Percentiles rank a stretch among this genome's conserved stretches.
phyloP scores from a whole-genome alignment of 2,329 filamentous ascomycete genomes.

The Lecanicillium sp. region DNA sequence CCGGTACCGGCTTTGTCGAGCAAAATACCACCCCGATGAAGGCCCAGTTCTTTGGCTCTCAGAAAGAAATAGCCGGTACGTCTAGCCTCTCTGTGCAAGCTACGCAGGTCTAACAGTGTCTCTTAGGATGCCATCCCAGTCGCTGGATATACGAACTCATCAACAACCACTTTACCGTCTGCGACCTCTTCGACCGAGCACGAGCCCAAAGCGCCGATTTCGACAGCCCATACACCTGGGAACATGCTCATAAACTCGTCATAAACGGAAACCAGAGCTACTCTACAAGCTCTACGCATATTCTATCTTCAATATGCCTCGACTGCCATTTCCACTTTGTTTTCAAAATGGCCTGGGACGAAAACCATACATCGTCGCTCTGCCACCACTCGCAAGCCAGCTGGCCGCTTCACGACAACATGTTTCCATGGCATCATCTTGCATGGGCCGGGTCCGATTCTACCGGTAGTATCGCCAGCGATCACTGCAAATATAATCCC shows the following conservation, averaged over 20 bases:
- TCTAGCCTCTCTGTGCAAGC: constrained; percentile 14
- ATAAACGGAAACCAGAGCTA: constrained; percentile 36
- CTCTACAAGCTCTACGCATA: constrained; percentile 19
- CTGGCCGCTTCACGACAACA: constrained; percentile 30
- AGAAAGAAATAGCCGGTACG: constrained; percentile 24
- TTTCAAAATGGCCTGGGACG: constrained; percentile 31
- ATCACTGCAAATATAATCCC: constrained; percentile 33
- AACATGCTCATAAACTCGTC: constrained; percentile 31
- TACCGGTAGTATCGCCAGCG: constrained; percentile 19
- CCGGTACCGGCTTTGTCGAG: constrained; percentile 22
- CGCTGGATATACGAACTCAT: constrained; percentile 37
- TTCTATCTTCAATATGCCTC: constrained; percentile 34
- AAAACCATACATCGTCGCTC: constrained; percentile 21
- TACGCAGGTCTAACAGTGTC: not conserved
- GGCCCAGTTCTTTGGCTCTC: constrained; percentile 20
- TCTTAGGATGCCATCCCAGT: constrained; percentile 27
- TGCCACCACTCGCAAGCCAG: constrained; percentile 27
- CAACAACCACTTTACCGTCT: constrained; percentile 31
- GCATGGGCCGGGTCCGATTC: constrained; percentile 29
- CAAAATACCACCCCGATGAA: constrained; percentile 30
- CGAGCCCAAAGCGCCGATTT: constrained; percentile 24
- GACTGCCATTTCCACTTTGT: constrained; percentile 38
- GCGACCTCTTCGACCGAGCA: constrained; percentile 32
- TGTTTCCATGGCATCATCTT: constrained; percentile 35
- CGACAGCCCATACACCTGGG: constrained; percentile 27